Percentiles rank a stretch among this genome's conserved stretches.
Conservation (phyloP, 2,329 filamentous ascomycete genomes). For the Neocatenulostroma microsporum region DNA sequence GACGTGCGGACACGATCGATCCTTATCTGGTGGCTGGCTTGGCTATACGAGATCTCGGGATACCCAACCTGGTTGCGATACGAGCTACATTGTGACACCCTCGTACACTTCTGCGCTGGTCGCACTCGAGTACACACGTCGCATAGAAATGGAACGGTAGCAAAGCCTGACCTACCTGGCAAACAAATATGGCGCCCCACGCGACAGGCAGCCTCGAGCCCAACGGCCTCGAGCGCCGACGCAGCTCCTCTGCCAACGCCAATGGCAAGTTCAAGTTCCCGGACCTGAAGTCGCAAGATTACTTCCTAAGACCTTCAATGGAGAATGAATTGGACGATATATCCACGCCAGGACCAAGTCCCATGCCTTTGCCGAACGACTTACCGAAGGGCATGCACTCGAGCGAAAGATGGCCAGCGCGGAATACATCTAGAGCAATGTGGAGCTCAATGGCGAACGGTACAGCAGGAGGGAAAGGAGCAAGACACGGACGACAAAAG, state of each 20-base stretch:
- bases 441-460: conserved; percentile 40
- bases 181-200: conserved; percentile 19
- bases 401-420: conserved; percentile 55
- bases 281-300: conserved; percentile 34
- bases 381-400: conserved; percentile 29
- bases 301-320: conserved; percentile 5
- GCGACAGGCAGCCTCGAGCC: conserved; percentile 16
- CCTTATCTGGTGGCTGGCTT: too few relatives aligned
- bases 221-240: conserved; percentile 18
- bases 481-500: conserved; percentile 65
- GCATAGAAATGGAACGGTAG: background rate
- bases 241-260: conserved; percentile 21
- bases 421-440: conserved; percentile 30
- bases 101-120: too few relatives aligned
- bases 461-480: conserved; percentile 21
- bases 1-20: too few relatives aligned
- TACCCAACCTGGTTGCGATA: too few relatives aligned
- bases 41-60: too few relatives aligned
- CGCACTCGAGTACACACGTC: background rate
- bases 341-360: conserved; percentile 12
- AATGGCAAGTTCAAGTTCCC: conserved; percentile 35
- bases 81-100: too few relatives aligned
- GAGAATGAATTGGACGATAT: conserved; percentile 17
- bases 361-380: conserved; percentile 25
- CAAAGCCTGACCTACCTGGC: background rate